Evolutionary conservation across 805 yeast species (phyloP), one percentile per base, ranked within the genome.

Genomic region (Spathaspora girioi): DNA sequence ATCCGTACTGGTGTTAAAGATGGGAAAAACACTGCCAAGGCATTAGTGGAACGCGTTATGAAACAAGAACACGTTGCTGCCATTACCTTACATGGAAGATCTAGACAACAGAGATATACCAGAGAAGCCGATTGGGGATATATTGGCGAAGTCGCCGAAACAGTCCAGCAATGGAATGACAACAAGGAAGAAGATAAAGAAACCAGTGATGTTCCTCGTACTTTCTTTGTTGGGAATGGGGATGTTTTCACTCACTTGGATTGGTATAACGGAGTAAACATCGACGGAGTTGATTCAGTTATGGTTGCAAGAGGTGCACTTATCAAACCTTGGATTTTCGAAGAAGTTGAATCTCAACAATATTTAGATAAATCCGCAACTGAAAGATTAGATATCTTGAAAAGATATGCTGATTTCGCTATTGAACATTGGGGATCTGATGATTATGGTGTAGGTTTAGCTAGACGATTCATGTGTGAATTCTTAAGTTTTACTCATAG

Each of bases 281-380:
- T 83, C 46, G 80, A 80, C 29, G 87, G 87, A 19, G 84, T 93
- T 52, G 99, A 94, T 70, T 83, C 94, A 29, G 96, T 91, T 15
- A 94, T 96, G 97, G 89, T 94, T 50, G 99, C 98, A 2, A 81
- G 99, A 63, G 99, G 98, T 50, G 98, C 98, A 1, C 79, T 94
- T 57, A 92, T 94, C 66, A 94, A 94, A 70, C 99, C 99, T 35
- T 94, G 99, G 99, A 89, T 94, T 48, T 94, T 93, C 60, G 97
- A 94, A 72, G 99, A 94, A 70, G 81, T 94, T 51, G 96, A 93
- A 52, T 77, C 93, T 6, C 83, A 84, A 60, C 98, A 94, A 68
- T 84, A 90, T 66, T 70, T 94, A 55, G 99, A 94, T 68, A 94
- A 93, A 71, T 76, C 89, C 1, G 85, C 97, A n/a, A 75, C 86